Percentiles rank a stretch among this genome's conserved stretches.
These are phyloP conservation scores for Podaxis carcinomalis DNA, from an alignment of 768 basidiomycete genomes.

Conservation along the genomic window DNA sequence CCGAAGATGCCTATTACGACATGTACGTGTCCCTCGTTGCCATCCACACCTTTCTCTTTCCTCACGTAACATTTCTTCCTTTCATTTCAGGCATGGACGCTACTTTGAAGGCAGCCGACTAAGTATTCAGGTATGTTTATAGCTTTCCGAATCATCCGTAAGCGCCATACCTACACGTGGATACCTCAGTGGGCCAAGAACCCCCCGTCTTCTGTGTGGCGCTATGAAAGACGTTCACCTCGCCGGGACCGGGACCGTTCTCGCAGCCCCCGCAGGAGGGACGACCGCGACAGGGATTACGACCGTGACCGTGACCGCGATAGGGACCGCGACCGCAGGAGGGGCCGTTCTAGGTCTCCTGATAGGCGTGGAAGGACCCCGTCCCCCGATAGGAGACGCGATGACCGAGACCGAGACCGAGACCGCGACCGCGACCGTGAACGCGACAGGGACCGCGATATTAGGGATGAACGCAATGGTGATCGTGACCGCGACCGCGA, in stretches of 20 bases:
- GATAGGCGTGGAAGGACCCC: conserved; percentile 17
- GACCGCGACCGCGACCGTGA: conserved; percentile 23
- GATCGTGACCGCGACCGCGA: conserved; percentile 30
- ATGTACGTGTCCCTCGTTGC: conserved; percentile 22
- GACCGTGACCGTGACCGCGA: conserved; percentile 24
- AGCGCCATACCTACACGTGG: background rate
- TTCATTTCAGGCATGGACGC: conserved; percentile 28
- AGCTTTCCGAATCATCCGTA: background rate
- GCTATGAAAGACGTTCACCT: conserved; percentile 28
- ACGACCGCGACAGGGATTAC: conserved; percentile 21
- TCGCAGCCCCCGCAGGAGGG: conserved; percentile 24
- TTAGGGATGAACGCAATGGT: conserved; percentile 51
- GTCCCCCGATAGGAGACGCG: conserved; percentile 21
- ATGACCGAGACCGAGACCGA: conserved; percentile 23
- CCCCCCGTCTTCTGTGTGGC: conserved; percentile 34
- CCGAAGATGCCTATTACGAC: conserved; percentile 35
- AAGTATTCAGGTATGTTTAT: conserved; percentile 27
- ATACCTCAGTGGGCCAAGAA: conserved; percentile 33
- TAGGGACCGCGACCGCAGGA: conserved; percentile 19
- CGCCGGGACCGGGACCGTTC: conserved; percentile 28
- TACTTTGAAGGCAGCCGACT: conserved; percentile 34
- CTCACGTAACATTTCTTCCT: background rate
- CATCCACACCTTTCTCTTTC: background rate
- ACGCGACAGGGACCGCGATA: conserved; percentile 12
- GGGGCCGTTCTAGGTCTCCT: conserved; percentile 12